phyloP scores from a whole-genome alignment of 352 stramenopile species.

The Discostella stelligera region DNA sequence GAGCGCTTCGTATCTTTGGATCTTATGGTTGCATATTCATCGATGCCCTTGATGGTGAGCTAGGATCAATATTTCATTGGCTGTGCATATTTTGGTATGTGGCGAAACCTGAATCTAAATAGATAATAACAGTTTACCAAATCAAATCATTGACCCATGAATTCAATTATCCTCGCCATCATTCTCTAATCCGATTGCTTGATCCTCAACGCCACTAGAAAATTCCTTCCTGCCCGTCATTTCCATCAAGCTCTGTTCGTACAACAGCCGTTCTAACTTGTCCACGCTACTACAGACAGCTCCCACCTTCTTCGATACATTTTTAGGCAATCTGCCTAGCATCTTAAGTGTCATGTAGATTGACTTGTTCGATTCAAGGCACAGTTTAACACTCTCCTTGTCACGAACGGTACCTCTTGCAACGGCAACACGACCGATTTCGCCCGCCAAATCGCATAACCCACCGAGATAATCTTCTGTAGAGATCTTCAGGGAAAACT shows the following conservation, averaged over 20 bases:
- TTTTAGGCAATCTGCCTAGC: constrained; percentile 51
- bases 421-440: constrained; percentile 88
- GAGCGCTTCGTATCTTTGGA: background rate
- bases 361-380: constrained; percentile 61
- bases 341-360: constrained; percentile 61
- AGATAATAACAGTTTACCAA: background rate
- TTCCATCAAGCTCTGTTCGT: constrained; percentile 88
- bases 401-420: constrained; percentile 88
- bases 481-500: constrained; percentile 59
- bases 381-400: constrained; percentile 83
- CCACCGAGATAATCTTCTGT: constrained; percentile 92
- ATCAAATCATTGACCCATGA: background rate
- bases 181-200: constrained; percentile 1
- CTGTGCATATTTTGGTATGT: constrained; percentile 73
- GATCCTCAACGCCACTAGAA: constrained; percentile 27
- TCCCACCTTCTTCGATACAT: constrained; percentile 89
- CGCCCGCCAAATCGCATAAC: constrained; percentile 91
- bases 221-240: constrained; percentile 62
- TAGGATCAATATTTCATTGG: constrained; percentile 65
- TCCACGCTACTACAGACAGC: constrained; percentile 88
- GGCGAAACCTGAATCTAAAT: constrained; percentile 5
- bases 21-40: constrained; percentile 8
- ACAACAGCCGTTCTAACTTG: constrained; percentile 92
- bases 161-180: constrained; percentile 14
- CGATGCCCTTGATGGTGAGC: background rate